Conservation (phyloP, 2,329 filamentous ascomycete genomes). For the Trichoderma hamatum region DNA sequence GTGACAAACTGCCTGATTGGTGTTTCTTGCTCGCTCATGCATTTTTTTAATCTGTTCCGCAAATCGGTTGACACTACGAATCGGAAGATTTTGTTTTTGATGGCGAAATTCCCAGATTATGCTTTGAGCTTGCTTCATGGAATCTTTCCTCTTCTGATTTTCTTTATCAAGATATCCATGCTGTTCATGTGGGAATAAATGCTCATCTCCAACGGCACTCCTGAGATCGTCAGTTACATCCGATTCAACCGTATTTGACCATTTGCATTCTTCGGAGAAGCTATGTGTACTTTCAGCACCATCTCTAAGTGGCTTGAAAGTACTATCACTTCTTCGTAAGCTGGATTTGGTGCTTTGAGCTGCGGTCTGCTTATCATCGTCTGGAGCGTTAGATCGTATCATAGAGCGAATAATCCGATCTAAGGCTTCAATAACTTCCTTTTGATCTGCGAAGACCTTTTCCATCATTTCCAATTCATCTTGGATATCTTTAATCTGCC, state of each 20-base stretch:
- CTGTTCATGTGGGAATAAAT: not conserved
- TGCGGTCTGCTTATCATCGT: not conserved
- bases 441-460: not conserved
- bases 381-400: not conserved
- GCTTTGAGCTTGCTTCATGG: not conserved
- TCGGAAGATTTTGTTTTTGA: not conserved
- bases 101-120: not conserved
- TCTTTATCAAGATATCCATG: not conserved
- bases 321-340: not conserved
- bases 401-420: not conserved
- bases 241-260: not conserved
- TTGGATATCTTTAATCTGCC: not conserved
- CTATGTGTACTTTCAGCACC: not conserved
- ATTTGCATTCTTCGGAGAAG: not conserved
- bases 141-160: not conserved
- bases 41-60: not conserved
- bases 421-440: not conserved
- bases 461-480: not conserved
- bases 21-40: not conserved
- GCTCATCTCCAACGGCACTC: no score
- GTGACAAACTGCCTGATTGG: not conserved
- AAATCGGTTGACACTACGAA: not conserved
- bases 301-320: not conserved
- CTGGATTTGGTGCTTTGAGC: accelerated
- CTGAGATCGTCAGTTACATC: not conserved